These are phyloP conservation scores for Pharus latifolius DNA, from an alignment of 176 grass and related monocot genomes.

Conservation along the genomic window DNA sequence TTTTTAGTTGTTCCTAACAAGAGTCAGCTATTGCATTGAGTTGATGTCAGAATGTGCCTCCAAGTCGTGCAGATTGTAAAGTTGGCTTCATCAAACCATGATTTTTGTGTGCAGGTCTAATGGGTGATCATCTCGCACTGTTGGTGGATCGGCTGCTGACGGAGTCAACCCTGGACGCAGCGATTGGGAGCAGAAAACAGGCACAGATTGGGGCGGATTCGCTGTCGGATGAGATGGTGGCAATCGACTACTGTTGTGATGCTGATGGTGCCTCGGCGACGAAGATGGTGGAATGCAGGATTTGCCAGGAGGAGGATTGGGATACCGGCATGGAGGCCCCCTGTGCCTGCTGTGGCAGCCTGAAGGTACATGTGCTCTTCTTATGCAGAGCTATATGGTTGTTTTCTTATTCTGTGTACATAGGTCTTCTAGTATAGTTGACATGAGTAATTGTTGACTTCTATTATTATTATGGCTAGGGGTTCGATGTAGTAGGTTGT, in stretches of 20 bases:
- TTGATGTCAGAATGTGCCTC: neutral
- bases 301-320: constrained; percentile 94
- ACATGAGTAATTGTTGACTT: constrained; percentile 1
- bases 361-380: constrained; percentile 46
- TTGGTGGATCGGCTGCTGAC: constrained; percentile 83
- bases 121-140: constrained; percentile 95
- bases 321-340: constrained; percentile 75
- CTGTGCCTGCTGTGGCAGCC: constrained; percentile 85
- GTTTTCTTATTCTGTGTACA: neutral
- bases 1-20: neutral
- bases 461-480: constrained; percentile 10
- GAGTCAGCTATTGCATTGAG: neutral
- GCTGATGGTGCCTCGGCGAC: neutral
- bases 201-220: constrained; percentile 1
- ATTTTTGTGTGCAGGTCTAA: constrained; percentile 11
- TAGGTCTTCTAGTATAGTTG: constrained; percentile 17
- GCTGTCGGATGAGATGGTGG: neutral
- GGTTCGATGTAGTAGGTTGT: constrained; percentile 16
- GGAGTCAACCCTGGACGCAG: constrained; percentile 74
- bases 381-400: too few relatives aligned
- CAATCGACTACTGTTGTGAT: constrained; percentile 8
- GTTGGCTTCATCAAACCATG: constrained; percentile 1
- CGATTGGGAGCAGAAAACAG: constrained; percentile 37
- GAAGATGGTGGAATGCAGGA: constrained; percentile 87
- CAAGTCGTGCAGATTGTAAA: neutral